A percentile compares a stretch with the other conserved stretches of the same genome.
Evolutionary conservation across 495 filamentous ascomycete species (phyloP).

Genomic region (Tirmania nivea): DNA sequence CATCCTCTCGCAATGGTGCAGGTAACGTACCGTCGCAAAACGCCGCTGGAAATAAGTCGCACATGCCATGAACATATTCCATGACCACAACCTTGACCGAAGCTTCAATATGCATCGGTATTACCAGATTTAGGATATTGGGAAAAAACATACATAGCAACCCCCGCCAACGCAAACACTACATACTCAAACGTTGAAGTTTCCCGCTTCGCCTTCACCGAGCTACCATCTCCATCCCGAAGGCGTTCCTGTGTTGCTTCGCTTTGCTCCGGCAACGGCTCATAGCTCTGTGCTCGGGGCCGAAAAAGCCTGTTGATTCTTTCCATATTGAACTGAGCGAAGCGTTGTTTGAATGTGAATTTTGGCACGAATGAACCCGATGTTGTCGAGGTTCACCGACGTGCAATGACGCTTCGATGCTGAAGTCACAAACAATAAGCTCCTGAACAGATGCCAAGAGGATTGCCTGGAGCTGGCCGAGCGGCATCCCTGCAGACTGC

Average conservation of each 20-base stretch:
- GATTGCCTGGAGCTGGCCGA: too few species aligned
- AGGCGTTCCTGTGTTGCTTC: too few species aligned
- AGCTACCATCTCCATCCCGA: neutral
- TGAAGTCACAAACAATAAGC: too few species aligned
- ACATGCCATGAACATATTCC: conserved; percentile 98
- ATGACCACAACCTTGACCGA: conserved; percentile 21
- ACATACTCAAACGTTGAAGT: conserved; percentile 60
- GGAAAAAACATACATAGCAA: conserved; percentile 53
- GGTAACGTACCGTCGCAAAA: conserved; percentile 32
- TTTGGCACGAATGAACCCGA: too few species aligned
- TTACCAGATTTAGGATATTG: neutral
- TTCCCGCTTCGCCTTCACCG: neutral
- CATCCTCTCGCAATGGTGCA: neutral
- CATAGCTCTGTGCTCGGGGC: neutral
- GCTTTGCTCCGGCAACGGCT: neutral
- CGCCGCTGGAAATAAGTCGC: conserved; percentile 79
- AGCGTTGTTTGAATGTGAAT: neutral
- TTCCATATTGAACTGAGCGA: neutral
- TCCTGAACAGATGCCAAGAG: too few species aligned
- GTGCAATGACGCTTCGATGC: too few species aligned
- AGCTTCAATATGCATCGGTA: neutral
- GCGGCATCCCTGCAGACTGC: too few species aligned
- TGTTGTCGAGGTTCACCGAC: too few species aligned
- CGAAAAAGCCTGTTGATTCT: neutral
- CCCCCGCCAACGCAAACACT: conserved; percentile 67